A percentile compares a stretch with the other conserved stretches of the same genome.
phyloP scores from a whole-genome alignment of 2,329 filamentous ascomycete species.

The Diatrype stigma region DNA sequence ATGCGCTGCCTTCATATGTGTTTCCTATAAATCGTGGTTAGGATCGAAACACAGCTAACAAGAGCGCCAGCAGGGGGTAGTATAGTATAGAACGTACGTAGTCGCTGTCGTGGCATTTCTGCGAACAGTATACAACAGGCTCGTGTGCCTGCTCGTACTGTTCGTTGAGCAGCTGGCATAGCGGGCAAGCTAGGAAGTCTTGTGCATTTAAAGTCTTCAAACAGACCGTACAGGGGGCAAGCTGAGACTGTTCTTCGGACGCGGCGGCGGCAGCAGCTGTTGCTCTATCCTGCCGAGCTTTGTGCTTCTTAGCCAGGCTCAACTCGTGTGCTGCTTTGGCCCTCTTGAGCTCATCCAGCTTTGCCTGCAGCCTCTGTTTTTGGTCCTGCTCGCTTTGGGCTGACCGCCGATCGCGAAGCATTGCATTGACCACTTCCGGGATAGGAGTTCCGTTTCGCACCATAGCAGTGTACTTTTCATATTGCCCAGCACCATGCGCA shows the following conservation, averaged over 20 bases:
- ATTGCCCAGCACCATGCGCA: slow-evolving; percentile 22
- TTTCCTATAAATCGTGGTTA: slow-evolving; percentile 30
- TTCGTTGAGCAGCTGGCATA: slow-evolving; percentile 39
- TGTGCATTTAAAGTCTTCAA: slow-evolving; percentile 27
- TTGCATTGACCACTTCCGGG: slow-evolving; percentile 24
- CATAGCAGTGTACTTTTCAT: slow-evolving; percentile 37
- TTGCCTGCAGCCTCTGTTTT: slow-evolving; percentile 29
- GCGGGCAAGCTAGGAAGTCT: slow-evolving; percentile 37
- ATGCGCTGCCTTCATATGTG: slow-evolving; percentile 36
- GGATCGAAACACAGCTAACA: not conserved
- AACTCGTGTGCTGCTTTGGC: slow-evolving; percentile 40
- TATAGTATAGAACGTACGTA: slow-evolving; percentile 32
- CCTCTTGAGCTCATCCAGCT: slow-evolving; percentile 43
- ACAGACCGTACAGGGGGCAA: slow-evolving; percentile 39
- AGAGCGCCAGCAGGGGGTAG: not conserved
- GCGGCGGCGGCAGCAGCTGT: slow-evolving; percentile 30
- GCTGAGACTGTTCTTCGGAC: slow-evolving; percentile 27
- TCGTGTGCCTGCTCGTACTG: slow-evolving; percentile 32
- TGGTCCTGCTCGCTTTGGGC: slow-evolving; percentile 29
- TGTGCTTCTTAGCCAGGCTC: slow-evolving; percentile 26
- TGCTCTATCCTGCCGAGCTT: slow-evolving; percentile 38
- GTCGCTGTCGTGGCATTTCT: slow-evolving; percentile 35
- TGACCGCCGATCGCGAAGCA: slow-evolving; percentile 29
- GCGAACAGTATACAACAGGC: slow-evolving; percentile 42
- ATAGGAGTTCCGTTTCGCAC: slow-evolving; percentile 24